Base-by-base conservation (phyloP, 1,284 basidiomycete species). In the Puccinia coronata region DNA sequence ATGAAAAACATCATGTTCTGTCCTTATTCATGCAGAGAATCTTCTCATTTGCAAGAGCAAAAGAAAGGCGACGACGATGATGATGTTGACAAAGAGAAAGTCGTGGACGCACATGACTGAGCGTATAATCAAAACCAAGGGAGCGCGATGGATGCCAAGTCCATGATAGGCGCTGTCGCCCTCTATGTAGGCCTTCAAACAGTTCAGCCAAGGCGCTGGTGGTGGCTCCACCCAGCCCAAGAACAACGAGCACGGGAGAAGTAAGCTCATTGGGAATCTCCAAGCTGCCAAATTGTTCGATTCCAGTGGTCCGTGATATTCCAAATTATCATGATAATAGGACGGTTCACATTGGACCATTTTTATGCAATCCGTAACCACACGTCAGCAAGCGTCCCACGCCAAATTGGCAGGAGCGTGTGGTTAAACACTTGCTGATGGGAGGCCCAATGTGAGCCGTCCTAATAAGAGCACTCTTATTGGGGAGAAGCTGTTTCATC, bases 261-360 rank as follows among this genome's bases (percentile, higher is more conserved):
- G 77, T 36, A 80, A 80, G 36, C 25, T 80, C n/a, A 78, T 78
- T 39, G 76, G 76, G 1, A 78, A 69, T 61, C 63, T 63, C 25
- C 76, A 78, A 57, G 76, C 76, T 25, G 76, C 76, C n/a, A 67
- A 78, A 78, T 57, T 78, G 39, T 76, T 76, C 57, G 74, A 76
- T 34, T 59, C 53, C 28, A 61, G 57, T 31, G 57, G 57, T 61
- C 5, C 20, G 57, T 34, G n/a, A n/a, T n/a, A n/a, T 36, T 76
- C 18, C 43, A 39, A 47, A 39, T 31, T 16, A n/a, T 51, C 55
- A 5, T 57, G 11, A n/a, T 51, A 23, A 25, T 57, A 8, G n/a
- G n/a, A n/a, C n/a, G n/a, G n/a, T n/a, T n/a, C n/a, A n/a, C n/a
- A n/a, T n/a, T n/a, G n/a, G n/a, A n/a, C n/a, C n/a, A n/a, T n/a